Conservation (phyloP, 2,329 filamentous ascomycete species). For the Colletotrichum musicola region DNA sequence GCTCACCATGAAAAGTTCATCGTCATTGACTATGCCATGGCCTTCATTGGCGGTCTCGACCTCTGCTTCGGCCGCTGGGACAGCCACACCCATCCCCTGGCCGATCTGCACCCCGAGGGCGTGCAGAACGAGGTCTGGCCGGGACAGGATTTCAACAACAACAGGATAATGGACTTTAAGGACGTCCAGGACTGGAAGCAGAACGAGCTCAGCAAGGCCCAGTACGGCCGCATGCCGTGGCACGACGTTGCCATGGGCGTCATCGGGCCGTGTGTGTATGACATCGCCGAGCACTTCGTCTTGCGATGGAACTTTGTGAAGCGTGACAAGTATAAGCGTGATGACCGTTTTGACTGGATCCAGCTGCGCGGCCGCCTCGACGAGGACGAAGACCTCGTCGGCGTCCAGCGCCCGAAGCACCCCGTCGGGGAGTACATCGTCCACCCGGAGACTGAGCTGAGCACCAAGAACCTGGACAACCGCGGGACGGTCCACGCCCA, state of each 20-base stretch:
- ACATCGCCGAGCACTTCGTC: conserved; percentile 96
- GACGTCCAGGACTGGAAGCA: conserved; percentile 92
- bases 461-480: conserved; percentile 71
- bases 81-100: conserved; percentile 82
- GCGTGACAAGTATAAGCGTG: conserved; percentile 96
- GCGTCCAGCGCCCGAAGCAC: conserved; percentile 88
- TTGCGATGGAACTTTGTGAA: conserved; percentile 97
- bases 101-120: conserved; percentile 89
- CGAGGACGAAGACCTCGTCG: conserved; percentile 86
- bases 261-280: conserved; percentile 90
- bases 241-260: conserved; percentile 94
- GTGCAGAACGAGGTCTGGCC: conserved; percentile 89
- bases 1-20: conserved; percentile 99
- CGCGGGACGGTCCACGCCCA: conserved; percentile 85
- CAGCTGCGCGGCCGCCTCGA: conserved; percentile 80
- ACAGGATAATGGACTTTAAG: conserved; percentile 95
- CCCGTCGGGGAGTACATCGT: conserved; percentile 89
- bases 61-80: conserved; percentile 98
- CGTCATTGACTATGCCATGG: conserved; percentile 89
- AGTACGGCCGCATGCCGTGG: conserved; percentile 97
- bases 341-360: conserved; percentile 86
- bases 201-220: conserved; percentile 91
- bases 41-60: conserved; percentile 95
- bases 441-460: conserved; percentile 80
- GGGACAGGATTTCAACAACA: conserved; percentile 98